Percentiles rank a stretch among this genome's conserved stretches.
Evolutionary conservation across 441 rosid genomes (phyloP).

Genomic region (Populus hybrid): DNA sequence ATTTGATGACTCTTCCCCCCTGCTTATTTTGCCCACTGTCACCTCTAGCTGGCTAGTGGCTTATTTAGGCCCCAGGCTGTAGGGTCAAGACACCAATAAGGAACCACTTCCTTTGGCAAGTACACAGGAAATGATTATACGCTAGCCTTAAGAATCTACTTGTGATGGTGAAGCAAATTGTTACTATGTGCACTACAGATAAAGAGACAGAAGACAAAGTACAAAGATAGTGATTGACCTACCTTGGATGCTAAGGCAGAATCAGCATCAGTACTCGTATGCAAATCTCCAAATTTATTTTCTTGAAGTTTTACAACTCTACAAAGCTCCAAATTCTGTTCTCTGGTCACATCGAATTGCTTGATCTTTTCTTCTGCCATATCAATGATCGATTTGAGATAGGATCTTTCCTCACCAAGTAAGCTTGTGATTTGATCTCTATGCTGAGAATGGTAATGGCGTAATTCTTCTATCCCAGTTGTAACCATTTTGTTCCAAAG

Average conservation of each 20-base stretch:
- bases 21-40: not conserved
- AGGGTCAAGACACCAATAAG: not conserved
- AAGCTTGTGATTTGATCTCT: constrained; percentile 50
- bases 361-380: constrained; percentile 49
- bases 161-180: not conserved
- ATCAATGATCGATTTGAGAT: constrained; percentile 41
- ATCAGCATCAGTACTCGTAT: constrained; percentile 41
- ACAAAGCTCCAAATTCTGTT: constrained; percentile 31
- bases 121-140: not conserved
- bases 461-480: constrained; percentile 50
- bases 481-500: constrained; percentile 49
- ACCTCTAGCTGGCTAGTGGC: not conserved
- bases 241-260: constrained; percentile 45
- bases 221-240: not conserved
- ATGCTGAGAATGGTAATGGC: constrained; percentile 54
- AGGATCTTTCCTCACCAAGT: constrained; percentile 62
- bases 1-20: not conserved
- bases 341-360: constrained; percentile 31
- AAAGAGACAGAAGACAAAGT: not conserved
- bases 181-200: not conserved
- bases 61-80: not conserved
- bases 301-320: constrained; percentile 43
- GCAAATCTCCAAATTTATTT: constrained; percentile 61
- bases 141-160: not conserved
- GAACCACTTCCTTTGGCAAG: not conserved